A percentile compares a stretch with the other conserved stretches of the same genome.
phyloP scores from a whole-genome alignment of 192 early-diverging fungal species.

The Tieghemiomyces parasiticus region DNA sequence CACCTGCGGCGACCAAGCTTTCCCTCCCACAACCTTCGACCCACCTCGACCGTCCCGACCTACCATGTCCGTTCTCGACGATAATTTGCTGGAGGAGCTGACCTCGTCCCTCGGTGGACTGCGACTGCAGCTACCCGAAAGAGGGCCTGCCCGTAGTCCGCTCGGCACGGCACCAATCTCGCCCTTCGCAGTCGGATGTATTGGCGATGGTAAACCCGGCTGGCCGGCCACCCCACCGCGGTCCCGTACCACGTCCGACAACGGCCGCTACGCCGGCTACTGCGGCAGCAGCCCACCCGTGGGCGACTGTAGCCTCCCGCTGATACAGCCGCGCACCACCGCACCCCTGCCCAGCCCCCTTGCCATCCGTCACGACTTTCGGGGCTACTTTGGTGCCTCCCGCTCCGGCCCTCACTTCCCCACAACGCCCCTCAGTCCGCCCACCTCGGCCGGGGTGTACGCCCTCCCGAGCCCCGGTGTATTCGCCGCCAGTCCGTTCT shows the following conservation, averaged over 20 bases:
- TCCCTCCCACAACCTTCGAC: too few relatives aligned
- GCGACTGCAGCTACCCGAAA: neutral
- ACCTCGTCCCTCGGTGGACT: neutral
- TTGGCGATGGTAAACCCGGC: neutral
- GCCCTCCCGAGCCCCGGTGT: neutral
- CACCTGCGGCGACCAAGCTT: too few relatives aligned
- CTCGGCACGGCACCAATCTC: too few relatives aligned
- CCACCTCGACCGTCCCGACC: too few relatives aligned
- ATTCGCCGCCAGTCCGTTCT: too few relatives aligned
- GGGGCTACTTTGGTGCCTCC: neutral
- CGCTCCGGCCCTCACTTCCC: neutral
- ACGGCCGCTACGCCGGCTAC: neutral
- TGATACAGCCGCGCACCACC: too few relatives aligned
- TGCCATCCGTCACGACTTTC: neutral
- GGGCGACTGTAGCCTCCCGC: too few relatives aligned
- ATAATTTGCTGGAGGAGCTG: too few relatives aligned
- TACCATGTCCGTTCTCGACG: too few relatives aligned
- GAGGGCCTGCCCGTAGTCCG: neutral
- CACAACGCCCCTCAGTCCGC: neutral
- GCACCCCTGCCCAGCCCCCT: neutral
- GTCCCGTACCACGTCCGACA: neutral
- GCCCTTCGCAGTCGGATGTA: too few relatives aligned
- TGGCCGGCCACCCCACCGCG: neutral
- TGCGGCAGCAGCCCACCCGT: too few relatives aligned
- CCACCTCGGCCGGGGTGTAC: neutral